Evolutionary conservation across 768 basidiomycete genomes (phyloP), one percentile per base, ranked within the genome.

Genomic region (Amanita fuliginea): DNA sequence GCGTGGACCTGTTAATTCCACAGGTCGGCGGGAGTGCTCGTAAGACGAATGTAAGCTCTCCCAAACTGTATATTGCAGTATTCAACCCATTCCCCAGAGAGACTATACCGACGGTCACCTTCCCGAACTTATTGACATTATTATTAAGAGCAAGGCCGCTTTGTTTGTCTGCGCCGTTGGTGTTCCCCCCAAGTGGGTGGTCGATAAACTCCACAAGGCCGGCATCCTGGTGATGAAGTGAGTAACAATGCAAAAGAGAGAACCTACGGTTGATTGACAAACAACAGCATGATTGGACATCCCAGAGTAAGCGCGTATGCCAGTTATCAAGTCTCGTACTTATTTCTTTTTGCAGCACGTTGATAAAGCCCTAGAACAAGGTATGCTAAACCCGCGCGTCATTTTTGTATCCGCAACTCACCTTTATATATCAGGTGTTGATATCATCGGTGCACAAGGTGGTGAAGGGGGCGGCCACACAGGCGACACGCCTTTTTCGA

Each of bases 401-500:
- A 39, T 13, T 46, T 5, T 40, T 30, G 16, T 26, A 40, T 6
- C 16, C 8, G 46, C n/a, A 51, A 41, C 35, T 51, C 24, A 41
- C 37, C 14, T 35, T 5, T 11, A 8, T 21, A 18, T 21, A 18
- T 5, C 56, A 74, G 87, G 89, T n/a, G 87, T 91, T 13, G 90
- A 94, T 56, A 78, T 93, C 53, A 90, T 94, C 42, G 89, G 90
- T 59, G 89, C 86, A 1, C 88, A 88, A 62, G 86, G 84, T 30
- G 87, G 86, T 14, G 89, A 91, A 64, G 90, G 88, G 16, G 89
- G 90, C 22, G 90, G 89, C 10, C 90, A 92, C 66, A 91, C 90
- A 0, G 87, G 91, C 35, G 83, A 88, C 47, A 86, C 76, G 9
- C 75, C 86, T 1, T 86, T 86, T 61, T 86, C 84, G 9, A 75